Conservation (phyloP, 495 filamentous ascomycete genomes). For the Haplographium delicatum region DNA sequence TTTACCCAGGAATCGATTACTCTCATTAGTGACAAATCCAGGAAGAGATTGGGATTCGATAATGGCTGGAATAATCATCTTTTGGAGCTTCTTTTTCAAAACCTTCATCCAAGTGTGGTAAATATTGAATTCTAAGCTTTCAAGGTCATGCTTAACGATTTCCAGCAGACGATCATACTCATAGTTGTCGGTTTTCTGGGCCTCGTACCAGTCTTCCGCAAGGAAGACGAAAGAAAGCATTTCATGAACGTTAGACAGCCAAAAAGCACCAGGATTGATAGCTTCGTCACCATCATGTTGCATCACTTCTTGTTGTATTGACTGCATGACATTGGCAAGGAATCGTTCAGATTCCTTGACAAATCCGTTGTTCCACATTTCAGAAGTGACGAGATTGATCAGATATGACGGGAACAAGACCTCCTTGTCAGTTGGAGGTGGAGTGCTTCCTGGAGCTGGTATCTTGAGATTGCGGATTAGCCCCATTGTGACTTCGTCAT, state of each 20-base stretch:
- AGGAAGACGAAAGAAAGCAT: slow-evolving; percentile 99
- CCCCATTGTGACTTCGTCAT: slow-evolving; percentile 93
- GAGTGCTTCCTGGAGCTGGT: slow-evolving; percentile 73
- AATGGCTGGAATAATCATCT: slow-evolving; percentile 99
- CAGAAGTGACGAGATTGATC: slow-evolving; percentile 97
- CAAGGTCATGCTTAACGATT: slow-evolving; percentile 98
- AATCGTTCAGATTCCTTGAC: slow-evolving; percentile 99
- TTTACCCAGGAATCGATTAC: slow-evolving; percentile 95
- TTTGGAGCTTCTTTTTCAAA: slow-evolving; percentile 95
- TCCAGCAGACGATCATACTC: slow-evolving; percentile 97
- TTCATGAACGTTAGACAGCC: slow-evolving; percentile 98
- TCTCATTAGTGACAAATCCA: slow-evolving; percentile 97
- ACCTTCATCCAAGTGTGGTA: slow-evolving; percentile 99
- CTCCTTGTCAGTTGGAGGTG: slow-evolving; percentile 93
- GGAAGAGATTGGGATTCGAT: slow-evolving; percentile 98
- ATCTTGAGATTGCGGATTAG: slow-evolving; percentile 96
- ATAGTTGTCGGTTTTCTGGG: slow-evolving; percentile 98
- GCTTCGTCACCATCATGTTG: slow-evolving; percentile 96
- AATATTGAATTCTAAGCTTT: slow-evolving; percentile 99
- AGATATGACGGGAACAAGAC: slow-evolving; percentile 97
- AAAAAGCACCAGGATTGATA: slow-evolving; percentile 96
- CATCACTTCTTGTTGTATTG: slow-evolving; percentile 99
- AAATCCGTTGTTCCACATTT: slow-evolving; percentile 99
- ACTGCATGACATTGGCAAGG: slow-evolving; percentile 98
- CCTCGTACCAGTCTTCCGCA: slow-evolving; percentile 98